Conservation (phyloP, 345 rosid genomes). For the Aquilaria yunnanensis region DNA sequence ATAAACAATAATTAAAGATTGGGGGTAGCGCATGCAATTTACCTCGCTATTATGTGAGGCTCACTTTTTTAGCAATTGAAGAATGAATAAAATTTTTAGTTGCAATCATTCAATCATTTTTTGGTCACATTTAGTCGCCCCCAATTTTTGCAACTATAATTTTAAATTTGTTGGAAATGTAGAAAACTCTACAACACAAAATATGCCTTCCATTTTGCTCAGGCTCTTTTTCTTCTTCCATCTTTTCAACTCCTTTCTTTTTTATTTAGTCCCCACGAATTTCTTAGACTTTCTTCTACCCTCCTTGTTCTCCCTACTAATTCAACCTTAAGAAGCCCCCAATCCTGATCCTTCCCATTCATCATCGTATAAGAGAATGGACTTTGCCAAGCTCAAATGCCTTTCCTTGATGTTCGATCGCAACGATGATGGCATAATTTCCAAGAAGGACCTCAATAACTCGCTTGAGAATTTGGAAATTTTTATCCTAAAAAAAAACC, state of each 20-base stretch:
- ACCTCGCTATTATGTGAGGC: no score
- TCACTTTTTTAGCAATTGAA: no score
- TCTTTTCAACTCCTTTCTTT: background rate
- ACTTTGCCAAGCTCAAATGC: conserved; percentile 40
- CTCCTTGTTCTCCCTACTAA: conserved; percentile 6
- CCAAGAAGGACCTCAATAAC: conserved; percentile 52
- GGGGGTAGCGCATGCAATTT: no score
- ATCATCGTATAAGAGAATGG: conserved; percentile 27
- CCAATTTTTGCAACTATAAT: no score
- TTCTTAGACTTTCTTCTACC: conserved; percentile 15
- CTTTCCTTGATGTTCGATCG: conserved; percentile 79
- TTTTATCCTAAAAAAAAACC: conserved; percentile 48
- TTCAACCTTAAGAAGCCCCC: background rate
- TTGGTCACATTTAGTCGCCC: no score
- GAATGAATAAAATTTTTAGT: no score
- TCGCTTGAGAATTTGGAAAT: conserved; percentile 68
- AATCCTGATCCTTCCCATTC: background rate
- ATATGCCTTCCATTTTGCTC: conserved; percentile 13
- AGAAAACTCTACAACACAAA: background rate
- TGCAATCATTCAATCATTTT: no score
- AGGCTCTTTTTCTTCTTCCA: conserved; percentile 23
- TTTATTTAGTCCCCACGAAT: conserved; percentile 22
- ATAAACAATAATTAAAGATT: no score
- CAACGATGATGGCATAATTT: conserved; percentile 67
- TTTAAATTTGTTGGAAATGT: no score